Percentiles rank a stretch among this genome's conserved stretches.
These are phyloP conservation scores for Pneumocystis sp. DNA, from an alignment of 1,139 yeast species.

Conservation along the genomic window DNA sequence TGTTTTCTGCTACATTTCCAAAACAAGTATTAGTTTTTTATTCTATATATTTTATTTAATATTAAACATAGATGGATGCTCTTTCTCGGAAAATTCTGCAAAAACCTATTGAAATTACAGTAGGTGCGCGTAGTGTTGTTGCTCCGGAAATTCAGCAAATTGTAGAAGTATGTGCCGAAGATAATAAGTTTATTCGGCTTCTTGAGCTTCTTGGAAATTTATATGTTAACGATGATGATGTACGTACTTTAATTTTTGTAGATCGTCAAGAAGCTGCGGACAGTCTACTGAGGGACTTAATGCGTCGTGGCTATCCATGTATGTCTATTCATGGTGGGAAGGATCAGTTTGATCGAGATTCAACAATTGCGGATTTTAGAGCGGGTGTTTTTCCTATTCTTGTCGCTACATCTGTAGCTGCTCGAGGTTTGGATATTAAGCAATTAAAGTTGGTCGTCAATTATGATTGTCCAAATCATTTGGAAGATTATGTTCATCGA, in stretches of 20 bases:
- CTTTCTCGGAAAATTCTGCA: conserved; percentile 50
- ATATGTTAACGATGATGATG: conserved; percentile 24
- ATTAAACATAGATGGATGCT: conserved; percentile 42
- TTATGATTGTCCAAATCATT: conserved; percentile 77
- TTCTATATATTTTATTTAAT: background rate
- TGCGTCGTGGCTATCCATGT: conserved; percentile 42
- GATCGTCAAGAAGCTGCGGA: conserved; percentile 81
- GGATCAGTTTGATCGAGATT: conserved; percentile 69
- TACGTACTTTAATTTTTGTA: conserved; percentile 64
- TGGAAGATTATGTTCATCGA: conserved; percentile 92
- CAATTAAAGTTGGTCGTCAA: conserved; percentile 66
- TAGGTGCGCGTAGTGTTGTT: conserved; percentile 72
- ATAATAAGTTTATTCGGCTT: conserved; percentile 40
- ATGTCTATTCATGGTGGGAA: conserved; percentile 84
- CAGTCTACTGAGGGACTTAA: conserved; percentile 41
- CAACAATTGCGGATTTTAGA: conserved; percentile 60
- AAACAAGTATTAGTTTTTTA: conserved; percentile 17
- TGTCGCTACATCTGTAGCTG: conserved; percentile 79
- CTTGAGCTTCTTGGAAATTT: conserved; percentile 39
- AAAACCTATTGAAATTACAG: conserved; percentile 59
- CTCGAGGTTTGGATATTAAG: conserved; percentile 86
- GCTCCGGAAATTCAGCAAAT: conserved; percentile 67
- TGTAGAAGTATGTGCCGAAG: conserved; percentile 43
- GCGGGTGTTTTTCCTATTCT: conserved; percentile 46
- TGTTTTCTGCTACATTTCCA: conserved; percentile 92